Conservation (phyloP, 2,329 filamentous ascomycete genomes). For the Colletotrichum cuscutae region DNA sequence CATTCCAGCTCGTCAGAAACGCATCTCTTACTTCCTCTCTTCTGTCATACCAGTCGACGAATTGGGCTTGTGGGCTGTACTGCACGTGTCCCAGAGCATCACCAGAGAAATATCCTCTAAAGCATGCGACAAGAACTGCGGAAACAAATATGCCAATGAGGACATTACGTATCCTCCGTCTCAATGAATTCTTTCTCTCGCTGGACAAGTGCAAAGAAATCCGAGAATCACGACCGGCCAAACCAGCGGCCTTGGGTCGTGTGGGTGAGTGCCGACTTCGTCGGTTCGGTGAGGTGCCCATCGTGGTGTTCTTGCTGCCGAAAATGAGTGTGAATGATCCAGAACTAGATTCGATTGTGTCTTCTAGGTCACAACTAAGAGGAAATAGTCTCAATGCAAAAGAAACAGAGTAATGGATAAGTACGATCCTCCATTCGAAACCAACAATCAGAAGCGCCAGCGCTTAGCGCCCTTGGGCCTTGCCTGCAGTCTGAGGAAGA, state of each 20-base stretch:
- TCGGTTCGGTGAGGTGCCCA: background rate
- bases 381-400: background rate
- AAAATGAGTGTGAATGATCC: background rate
- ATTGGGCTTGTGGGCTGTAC: slow-evolving; percentile 33
- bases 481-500: background rate
- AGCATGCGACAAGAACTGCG: background rate
- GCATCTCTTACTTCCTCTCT: slow-evolving; percentile 86
- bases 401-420: background rate
- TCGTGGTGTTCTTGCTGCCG: background rate
- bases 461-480: background rate
- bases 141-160: background rate
- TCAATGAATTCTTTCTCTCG: background rate
- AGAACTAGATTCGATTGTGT: background rate
- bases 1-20: slow-evolving; percentile 90
- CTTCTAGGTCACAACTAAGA: background rate
- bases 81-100: background rate
- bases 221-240: background rate
- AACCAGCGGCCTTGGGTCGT: background rate
- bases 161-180: background rate
- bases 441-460: background rate
- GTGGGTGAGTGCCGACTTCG: background rate
- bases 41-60: slow-evolving; percentile 79
- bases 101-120: background rate
- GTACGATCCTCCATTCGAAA: background rate
- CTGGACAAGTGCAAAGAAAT: background rate